These are phyloP conservation scores for Nephelium lappaceum DNA, from an alignment of 345 rosid genomes.

Conservation along the genomic window DNA sequence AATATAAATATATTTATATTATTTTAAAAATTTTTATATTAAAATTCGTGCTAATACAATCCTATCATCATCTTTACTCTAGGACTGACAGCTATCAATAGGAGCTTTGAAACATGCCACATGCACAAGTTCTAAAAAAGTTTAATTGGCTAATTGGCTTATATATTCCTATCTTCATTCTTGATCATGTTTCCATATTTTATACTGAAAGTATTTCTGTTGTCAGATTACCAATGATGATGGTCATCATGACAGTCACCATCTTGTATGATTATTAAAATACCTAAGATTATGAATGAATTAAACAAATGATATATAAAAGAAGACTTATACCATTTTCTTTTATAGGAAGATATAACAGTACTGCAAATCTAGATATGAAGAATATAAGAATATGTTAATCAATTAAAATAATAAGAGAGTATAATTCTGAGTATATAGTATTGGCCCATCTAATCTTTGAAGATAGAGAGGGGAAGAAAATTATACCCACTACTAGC, in stretches of 20 bases:
- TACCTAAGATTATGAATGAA: conserved; percentile 20
- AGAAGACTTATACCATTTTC: not conserved
- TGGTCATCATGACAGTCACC: conserved; percentile 30
- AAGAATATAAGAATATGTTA: conserved; percentile 34
- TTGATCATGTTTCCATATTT: not conserved
- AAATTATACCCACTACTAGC: not conserved
- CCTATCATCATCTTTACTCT: not conserved
- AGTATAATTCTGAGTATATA: conserved; percentile 21
- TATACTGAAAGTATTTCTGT: conserved; percentile 25
- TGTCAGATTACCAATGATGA: conserved; percentile 54
- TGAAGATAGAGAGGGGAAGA: not conserved
- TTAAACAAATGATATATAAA: conserved; percentile 13
- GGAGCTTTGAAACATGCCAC: conserved; percentile 23
- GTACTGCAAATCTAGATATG: conserved; percentile 20
- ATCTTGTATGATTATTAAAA: conserved; percentile 20
- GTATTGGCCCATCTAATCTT: conserved; percentile 24
- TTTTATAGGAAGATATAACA: conserved; percentile 8
- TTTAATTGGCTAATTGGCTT: not conserved
- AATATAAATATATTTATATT: too few relatives aligned
- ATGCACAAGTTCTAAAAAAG: conserved; percentile 13
- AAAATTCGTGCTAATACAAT: not conserved
- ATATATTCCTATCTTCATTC: not conserved
- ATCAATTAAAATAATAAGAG: not conserved
- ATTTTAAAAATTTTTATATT: too few relatives aligned
- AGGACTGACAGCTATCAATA: not conserved